These are phyloP conservation scores for Pseudogymnoascus sp. DNA, from an alignment of 2,329 filamentous ascomycete species.

Conservation along the genomic window DNA sequence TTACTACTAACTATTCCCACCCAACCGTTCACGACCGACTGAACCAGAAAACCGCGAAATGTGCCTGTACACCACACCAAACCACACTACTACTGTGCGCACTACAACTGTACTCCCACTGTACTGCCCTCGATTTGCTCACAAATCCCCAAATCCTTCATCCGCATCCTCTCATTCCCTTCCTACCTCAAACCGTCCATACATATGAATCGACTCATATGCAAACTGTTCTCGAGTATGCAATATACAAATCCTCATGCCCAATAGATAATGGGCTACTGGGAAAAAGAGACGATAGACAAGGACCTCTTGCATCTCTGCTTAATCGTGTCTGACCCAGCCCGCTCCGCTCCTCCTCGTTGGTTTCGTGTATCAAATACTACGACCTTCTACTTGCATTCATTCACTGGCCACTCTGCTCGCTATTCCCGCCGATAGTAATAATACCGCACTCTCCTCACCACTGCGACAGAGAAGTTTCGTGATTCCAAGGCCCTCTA, in stretches of 20 bases:
- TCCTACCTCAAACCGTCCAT: background rate
- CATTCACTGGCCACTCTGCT: background rate
- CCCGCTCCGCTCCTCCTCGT: background rate
- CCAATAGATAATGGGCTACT: background rate
- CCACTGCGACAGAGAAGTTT: background rate
- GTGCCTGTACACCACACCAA: background rate
- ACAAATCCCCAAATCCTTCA: background rate
- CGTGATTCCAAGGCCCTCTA: background rate
- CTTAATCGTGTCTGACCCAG: background rate
- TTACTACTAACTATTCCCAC: background rate
- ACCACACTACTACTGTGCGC: background rate
- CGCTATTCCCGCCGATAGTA: background rate
- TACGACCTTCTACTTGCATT: background rate
- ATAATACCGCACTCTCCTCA: constrained; percentile 1
- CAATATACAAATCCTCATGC: background rate
- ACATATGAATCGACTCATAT: background rate
- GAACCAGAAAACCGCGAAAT: background rate
- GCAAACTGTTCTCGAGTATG: background rate
- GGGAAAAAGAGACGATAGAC: background rate
- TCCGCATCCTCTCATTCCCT: background rate
- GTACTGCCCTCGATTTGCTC: background rate
- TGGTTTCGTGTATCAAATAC: constrained; percentile 1
- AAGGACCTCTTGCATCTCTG: background rate
- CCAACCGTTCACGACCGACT: background rate
- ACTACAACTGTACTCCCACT: background rate